Percentiles rank a stretch among this genome's conserved stretches.
These are phyloP conservation scores for Pyronema omphalodes DNA, from an alignment of 495 filamentous ascomycete species.

Conservation along the genomic window DNA sequence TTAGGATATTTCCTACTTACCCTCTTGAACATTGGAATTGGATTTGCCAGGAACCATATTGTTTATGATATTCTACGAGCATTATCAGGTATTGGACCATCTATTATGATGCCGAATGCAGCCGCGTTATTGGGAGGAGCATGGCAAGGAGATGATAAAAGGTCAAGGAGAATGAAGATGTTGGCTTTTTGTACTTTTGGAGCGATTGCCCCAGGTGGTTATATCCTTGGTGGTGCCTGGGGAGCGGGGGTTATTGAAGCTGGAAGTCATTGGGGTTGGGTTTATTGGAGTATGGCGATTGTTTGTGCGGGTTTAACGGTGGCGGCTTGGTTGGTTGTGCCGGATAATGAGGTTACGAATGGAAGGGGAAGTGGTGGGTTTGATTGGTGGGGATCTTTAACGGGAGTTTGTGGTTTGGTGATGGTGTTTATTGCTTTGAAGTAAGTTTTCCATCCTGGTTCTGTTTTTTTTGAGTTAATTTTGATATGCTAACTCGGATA, in stretches of 20 bases:
- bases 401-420: slow-evolving; percentile 38
- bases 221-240: slow-evolving; percentile 33
- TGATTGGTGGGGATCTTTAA: slow-evolving; percentile 33
- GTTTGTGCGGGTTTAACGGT: slow-evolving; percentile 28
- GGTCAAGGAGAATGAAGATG: slow-evolving; percentile 30
- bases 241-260: slow-evolving; percentile 32
- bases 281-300: slow-evolving; percentile 39
- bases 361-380: slow-evolving; percentile 21
- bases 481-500: background rate
- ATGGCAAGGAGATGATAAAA: slow-evolving; percentile 33
- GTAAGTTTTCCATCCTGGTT: background rate
- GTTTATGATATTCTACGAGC: slow-evolving; percentile 42
- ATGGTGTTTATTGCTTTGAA: slow-evolving; percentile 25
- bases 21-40: slow-evolving; percentile 37
- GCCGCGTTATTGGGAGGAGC: slow-evolving; percentile 40
- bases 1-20: slow-evolving; percentile 44
- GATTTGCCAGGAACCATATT: slow-evolving; percentile 29
- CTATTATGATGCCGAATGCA: slow-evolving; percentile 42
- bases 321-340: slow-evolving; percentile 31
- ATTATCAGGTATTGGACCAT: slow-evolving; percentile 43
- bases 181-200: slow-evolving; percentile 49
- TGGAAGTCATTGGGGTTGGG: slow-evolving; percentile 47
- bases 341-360: slow-evolving; percentile 26
- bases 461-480: background rate
- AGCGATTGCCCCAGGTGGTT: slow-evolving; percentile 39